A percentile compares a stretch with the other conserved stretches of the same genome.
Conservation (phyloP, 495 filamentous ascomycete species). For the Trichoderma orchidacearum region DNA sequence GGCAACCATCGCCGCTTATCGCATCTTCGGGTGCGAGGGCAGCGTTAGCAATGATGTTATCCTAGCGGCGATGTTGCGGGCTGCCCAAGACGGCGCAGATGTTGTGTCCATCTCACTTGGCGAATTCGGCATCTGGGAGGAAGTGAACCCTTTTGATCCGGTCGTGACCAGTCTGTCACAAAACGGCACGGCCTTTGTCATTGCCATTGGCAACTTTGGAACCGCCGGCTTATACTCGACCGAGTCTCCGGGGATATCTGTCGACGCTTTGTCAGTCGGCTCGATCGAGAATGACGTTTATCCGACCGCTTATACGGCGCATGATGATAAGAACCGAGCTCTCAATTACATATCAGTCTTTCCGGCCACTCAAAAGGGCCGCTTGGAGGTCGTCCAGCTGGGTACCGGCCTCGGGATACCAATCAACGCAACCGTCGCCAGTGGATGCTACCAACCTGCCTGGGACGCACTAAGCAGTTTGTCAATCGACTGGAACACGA, state of each 20-base stretch:
- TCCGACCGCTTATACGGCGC: neutral
- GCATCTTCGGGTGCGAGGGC: slow-evolving; percentile 16
- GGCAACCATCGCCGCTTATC: slow-evolving; percentile 29
- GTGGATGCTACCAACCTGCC: neutral
- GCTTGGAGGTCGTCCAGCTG: neutral
- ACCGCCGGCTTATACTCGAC: slow-evolving; percentile 3
- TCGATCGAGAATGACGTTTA: neutral
- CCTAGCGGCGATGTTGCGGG: slow-evolving; percentile 24
- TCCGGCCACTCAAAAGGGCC: neutral
- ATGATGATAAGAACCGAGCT: neutral
- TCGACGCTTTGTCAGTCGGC: neutral
- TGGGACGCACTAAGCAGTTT: neutral
- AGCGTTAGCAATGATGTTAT: slow-evolving; percentile 18
- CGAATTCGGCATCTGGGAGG: slow-evolving; percentile 5
- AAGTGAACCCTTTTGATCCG: slow-evolving; percentile 9
- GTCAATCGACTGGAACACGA: neutral
- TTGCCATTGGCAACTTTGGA: slow-evolving; percentile 9
- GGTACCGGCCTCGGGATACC: neutral
- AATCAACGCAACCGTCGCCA: neutral
- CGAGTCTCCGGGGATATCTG: slow-evolving; percentile 4
- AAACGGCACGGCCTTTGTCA: slow-evolving; percentile 13
- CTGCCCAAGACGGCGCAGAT: slow-evolving; percentile 28
- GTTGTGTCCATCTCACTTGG: slow-evolving; percentile 25
- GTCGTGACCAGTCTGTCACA: slow-evolving; percentile 7
- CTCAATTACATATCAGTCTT: neutral